Conservation (phyloP, 495 filamentous ascomycete species). For the Aspergillus sparsus region DNA sequence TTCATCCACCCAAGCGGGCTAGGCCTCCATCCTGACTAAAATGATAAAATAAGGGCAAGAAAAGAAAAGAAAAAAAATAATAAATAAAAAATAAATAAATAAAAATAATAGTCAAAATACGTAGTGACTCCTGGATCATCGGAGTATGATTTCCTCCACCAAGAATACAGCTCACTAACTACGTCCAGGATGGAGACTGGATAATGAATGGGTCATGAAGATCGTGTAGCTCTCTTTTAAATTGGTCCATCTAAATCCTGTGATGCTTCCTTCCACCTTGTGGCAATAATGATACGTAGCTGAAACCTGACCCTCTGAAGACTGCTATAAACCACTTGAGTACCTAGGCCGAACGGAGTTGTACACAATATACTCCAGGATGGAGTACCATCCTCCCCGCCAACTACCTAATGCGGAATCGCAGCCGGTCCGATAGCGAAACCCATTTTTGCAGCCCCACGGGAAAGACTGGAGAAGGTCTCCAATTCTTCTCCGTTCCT, state of each 20-base stretch:
- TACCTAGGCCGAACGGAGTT: constrained; percentile 4
- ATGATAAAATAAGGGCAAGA: too few species aligned
- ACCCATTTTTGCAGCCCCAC: constrained; percentile 1
- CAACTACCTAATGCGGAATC: constrained; percentile 20
- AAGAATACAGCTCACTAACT: not conserved
- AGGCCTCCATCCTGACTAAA: not conserved
- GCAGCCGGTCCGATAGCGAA: constrained; percentile 15
- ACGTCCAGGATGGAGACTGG: not conserved
- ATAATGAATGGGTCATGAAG: not conserved
- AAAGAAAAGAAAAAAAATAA: too few species aligned
- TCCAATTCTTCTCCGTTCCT: constrained; percentile 4
- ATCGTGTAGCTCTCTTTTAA: constrained; percentile 6
- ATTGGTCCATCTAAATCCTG: not conserved
- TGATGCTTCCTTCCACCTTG: not conserved
- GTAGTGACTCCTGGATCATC: too few species aligned
- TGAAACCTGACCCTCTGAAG: not conserved
- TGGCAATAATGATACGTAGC: not conserved
- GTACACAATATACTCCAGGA: constrained; percentile 2
- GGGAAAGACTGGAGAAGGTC: constrained; percentile 6
- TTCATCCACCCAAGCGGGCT: not conserved
- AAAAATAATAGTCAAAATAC: too few species aligned
- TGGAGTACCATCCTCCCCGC: constrained; percentile 9
- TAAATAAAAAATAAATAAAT: too few species aligned
- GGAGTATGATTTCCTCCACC: not conserved
- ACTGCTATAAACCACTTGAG: not conserved